Conservation (phyloP, 495 filamentous ascomycete genomes). For the Hyaloscypha bicolor region DNA sequence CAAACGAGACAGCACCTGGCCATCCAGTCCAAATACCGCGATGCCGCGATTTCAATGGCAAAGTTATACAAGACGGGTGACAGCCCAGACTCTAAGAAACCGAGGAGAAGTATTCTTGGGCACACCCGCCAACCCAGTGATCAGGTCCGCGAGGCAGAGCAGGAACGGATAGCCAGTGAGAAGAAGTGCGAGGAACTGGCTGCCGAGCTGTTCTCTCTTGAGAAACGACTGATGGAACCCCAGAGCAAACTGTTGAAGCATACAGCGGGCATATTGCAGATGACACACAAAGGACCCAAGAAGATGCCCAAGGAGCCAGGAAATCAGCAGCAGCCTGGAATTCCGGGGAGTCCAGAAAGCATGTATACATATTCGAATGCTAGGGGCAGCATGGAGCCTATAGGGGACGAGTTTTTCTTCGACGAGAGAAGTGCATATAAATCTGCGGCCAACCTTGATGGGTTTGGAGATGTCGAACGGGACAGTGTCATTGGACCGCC, state of each 20-base stretch:
- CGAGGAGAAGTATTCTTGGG: conserved; percentile 57
- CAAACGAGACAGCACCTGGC: conserved; percentile 77
- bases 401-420: conserved; percentile 57
- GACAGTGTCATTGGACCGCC: conserved; percentile 4
- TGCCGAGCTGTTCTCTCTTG: conserved; percentile 74
- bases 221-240: conserved; percentile 70
- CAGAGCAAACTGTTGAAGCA: conserved; percentile 80
- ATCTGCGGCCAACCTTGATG: conserved; percentile 59
- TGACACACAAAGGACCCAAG: conserved; percentile 72
- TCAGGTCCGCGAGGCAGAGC: conserved; percentile 61
- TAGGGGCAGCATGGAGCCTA: conserved; percentile 49
- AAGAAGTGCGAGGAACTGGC: conserved; percentile 85
- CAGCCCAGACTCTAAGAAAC: conserved; percentile 34
- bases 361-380: conserved; percentile 61
- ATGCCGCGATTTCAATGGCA: conserved; percentile 85
- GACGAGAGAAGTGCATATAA: conserved; percentile 82
- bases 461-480: conserved; percentile 11
- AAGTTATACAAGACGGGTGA: conserved; percentile 60
- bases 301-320: conserved; percentile 30
- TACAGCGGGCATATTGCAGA: conserved; percentile 85
- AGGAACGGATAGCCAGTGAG: conserved; percentile 72
- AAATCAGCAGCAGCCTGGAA: conserved; percentile 39
- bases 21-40: conserved; percentile 91
- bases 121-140: conserved; percentile 44
- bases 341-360: conserved; percentile 70